Base-by-base conservation (phyloP, 345 rosid species). In the Populus ilicifolia region DNA sequence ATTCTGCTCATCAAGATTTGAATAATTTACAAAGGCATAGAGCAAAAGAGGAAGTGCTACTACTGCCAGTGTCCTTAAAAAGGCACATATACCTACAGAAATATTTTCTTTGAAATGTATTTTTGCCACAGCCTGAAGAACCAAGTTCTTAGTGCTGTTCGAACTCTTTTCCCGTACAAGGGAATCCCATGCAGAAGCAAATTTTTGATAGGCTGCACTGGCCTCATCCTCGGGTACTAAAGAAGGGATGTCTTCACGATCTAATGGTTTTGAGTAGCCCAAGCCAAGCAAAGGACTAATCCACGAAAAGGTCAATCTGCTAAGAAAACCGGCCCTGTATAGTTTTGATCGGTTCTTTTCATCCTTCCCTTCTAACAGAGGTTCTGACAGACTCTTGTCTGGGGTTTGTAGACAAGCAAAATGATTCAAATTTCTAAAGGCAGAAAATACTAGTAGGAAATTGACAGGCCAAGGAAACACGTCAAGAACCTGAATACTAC, bases 381-480 rank as follows among this genome's bases (percentile, higher is more conserved):
- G 90, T 56, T 91, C 87, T 33, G 77, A 83, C 21, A 91, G 81
- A 17, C 80, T 82, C 18, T 72, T 56, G 23, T 81, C 87, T n/a
- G 39, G 36, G 33, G 17, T 6, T 38, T 66, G 78, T 44, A 48
- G 79, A 62, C 74, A 43, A 80, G 38, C 41, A 67, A 78, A 72
- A 39, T 50, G 69, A 68, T 76, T 73, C 38, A 79, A 80, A 78
- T 80, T 89, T 79, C 88, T 81, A 38, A 87, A 84, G 52, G 87
- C 87, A 85, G 87, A 89, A 71, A 89, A 56, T 44, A 93, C 78
- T 77, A 93, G 89, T 81, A 91, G 72, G 46, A 89, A 56, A 82
- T 80, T 81, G n/a, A 86, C 74, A 16, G 84, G 86, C 87, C 88
- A 90, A 50, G 92, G 75, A 14, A 88, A 29, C 14, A 83, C 3